These are phyloP conservation scores for Vitellaria paradoxa DNA, from an alignment of 179 eudicot genomes.

Conservation along the genomic window DNA sequence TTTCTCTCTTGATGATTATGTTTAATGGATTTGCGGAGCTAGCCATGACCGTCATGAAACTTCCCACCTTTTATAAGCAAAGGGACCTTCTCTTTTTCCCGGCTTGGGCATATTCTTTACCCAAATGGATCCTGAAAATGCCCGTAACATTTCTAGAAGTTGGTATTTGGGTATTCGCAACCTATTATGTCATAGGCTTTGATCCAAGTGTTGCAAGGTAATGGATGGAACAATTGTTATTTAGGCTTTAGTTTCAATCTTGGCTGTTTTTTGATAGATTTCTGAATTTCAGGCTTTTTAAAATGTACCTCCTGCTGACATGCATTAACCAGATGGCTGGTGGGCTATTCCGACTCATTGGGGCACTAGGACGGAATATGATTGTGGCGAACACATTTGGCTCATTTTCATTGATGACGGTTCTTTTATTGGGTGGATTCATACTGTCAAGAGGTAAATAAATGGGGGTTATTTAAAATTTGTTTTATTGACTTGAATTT, in stretches of 20 bases:
- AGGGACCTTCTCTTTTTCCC: slow-evolving; percentile 42
- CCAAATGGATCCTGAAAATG: slow-evolving; percentile 38
- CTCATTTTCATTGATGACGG: slow-evolving; percentile 20
- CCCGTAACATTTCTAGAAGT: slow-evolving; percentile 35
- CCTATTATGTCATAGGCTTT: slow-evolving; percentile 44
- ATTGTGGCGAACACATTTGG: slow-evolving; percentile 36
- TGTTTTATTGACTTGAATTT: not conserved
- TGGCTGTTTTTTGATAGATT: not conserved
- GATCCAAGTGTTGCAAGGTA: slow-evolving; percentile 44
- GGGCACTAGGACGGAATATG: slow-evolving; percentile 30
- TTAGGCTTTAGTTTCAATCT: not conserved
- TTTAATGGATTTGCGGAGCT: slow-evolving; percentile 43
- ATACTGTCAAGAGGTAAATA: slow-evolving; percentile 31
- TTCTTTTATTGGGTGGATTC: slow-evolving; percentile 30
- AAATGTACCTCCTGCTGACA: slow-evolving; percentile 27
- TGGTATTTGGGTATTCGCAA: slow-evolving; percentile 24
- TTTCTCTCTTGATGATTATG: slow-evolving; percentile 21
- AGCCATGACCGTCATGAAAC: slow-evolving; percentile 33
- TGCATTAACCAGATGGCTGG: slow-evolving; percentile 24
- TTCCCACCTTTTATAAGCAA: slow-evolving; percentile 46
- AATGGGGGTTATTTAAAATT: not conserved
- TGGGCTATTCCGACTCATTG: slow-evolving; percentile 28
- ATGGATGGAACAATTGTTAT: not conserved
- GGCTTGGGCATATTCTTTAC: slow-evolving; percentile 41
- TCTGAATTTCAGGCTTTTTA: slow-evolving; percentile 28